A percentile compares a stretch with the other conserved stretches of the same genome.
Evolutionary conservation across 768 basidiomycete genomes (phyloP).

Genomic region (Lactarius quietus): DNA sequence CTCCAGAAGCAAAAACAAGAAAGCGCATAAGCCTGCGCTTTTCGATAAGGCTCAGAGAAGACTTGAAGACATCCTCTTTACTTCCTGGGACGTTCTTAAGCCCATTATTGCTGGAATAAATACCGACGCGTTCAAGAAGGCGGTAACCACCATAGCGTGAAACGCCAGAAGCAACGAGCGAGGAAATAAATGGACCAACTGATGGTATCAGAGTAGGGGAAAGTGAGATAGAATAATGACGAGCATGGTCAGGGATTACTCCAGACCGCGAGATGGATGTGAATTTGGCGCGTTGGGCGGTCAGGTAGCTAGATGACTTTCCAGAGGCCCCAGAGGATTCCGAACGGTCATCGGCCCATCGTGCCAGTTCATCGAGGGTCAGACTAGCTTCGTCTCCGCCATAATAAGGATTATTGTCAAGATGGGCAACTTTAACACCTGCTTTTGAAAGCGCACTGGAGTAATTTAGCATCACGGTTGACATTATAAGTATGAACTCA

Average conservation of each 20-base stretch:
- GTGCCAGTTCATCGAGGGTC: conserved; percentile 71
- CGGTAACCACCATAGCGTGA: conserved; percentile 90
- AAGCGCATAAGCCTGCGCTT: conserved; percentile 94
- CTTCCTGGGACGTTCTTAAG: conserved; percentile 72
- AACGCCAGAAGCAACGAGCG: conserved; percentile 78
- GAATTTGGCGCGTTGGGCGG: conserved; percentile 35
- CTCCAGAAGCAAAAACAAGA: conserved; percentile 72
- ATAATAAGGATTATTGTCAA: conserved; percentile 83
- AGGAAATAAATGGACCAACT: conserved; percentile 70
- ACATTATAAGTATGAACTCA: conserved; percentile 42
- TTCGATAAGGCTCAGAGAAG: conserved; percentile 71
- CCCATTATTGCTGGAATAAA: conserved; percentile 47
- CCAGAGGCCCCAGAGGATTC: conserved; percentile 21
- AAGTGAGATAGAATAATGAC: conserved; percentile 85
- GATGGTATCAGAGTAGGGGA: conserved; percentile 79
- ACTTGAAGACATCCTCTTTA: conserved; percentile 93
- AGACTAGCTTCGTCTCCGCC: conserved; percentile 80
- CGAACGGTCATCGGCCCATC: conserved; percentile 54
- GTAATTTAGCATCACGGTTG: conserved; percentile 12
- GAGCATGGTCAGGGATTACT: conserved; percentile 49
- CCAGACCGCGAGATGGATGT: conserved; percentile 44
- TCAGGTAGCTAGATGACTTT: conserved; percentile 27
- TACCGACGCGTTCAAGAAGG: conserved; percentile 65
- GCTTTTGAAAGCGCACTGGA: conserved; percentile 83
- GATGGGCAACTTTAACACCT: conserved; percentile 82